phyloP scores from a whole-genome alignment of 78 protist genomes.

The Emiliania huxleyi region DNA sequence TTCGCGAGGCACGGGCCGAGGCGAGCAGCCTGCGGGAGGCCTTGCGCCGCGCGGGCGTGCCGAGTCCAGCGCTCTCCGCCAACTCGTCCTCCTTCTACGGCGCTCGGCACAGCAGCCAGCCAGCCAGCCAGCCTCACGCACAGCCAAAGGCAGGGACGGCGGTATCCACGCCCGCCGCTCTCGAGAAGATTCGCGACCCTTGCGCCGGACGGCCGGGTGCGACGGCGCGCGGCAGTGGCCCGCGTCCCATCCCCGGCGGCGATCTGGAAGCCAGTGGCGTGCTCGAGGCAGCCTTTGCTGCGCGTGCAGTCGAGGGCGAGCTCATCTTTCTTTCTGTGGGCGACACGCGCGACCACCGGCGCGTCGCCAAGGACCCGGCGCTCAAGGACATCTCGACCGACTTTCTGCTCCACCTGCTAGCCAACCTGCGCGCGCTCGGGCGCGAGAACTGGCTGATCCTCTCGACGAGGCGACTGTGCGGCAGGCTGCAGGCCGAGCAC shows the following conservation, averaged over 20 bases:
- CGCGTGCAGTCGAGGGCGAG: background rate
- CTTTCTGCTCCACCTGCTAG: background rate
- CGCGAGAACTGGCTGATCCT: background rate
- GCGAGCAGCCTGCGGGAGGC: too few relatives aligned
- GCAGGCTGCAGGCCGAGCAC: background rate
- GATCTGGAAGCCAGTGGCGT: background rate
- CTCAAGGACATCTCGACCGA: background rate
- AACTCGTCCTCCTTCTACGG: too few relatives aligned
- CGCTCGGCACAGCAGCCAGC: too few relatives aligned
- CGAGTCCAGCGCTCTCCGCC: too few relatives aligned
- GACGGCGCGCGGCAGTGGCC: too few relatives aligned
- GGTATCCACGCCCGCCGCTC: too few relatives aligned
- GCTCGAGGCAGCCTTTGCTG: background rate
- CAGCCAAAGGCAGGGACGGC: too few relatives aligned
- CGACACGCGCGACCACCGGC: constrained; percentile 15
- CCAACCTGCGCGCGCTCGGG: background rate
- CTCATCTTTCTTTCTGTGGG: background rate
- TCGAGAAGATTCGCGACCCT: too few relatives aligned
- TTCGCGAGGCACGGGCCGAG: too few relatives aligned
- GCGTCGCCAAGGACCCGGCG: background rate
- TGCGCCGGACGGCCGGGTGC: too few relatives aligned
- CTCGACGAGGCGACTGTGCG: background rate
- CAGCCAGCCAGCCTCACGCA: too few relatives aligned
- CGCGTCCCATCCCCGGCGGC: background rate
- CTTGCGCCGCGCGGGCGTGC: too few relatives aligned